Evolutionary conservation across 2,329 filamentous ascomycete species (phyloP).

Genomic region (Zymoseptoria tritici): DNA sequence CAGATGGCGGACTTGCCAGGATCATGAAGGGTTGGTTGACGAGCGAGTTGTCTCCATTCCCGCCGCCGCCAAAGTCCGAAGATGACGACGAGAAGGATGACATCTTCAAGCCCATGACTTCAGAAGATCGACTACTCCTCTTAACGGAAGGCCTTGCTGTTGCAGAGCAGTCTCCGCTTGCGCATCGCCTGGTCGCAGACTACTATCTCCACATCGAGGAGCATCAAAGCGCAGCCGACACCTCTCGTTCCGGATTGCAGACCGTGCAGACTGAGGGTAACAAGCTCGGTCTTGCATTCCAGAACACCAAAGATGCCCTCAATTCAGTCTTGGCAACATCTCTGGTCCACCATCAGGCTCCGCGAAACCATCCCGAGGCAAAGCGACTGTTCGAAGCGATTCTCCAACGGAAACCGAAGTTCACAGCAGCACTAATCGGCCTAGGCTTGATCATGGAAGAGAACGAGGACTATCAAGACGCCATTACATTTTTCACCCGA

Average conservation of each 20-base stretch:
- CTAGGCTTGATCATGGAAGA: constrained; percentile 89
- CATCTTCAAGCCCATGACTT: constrained; percentile 46
- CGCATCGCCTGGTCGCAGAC: constrained; percentile 73
- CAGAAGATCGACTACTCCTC: constrained; percentile 72
- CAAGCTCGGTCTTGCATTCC: constrained; percentile 62
- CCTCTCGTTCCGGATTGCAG: constrained; percentile 65
- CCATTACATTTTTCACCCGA: constrained; percentile 70
- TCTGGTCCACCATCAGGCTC: constrained; percentile 81
- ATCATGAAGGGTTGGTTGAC: constrained; percentile 75
- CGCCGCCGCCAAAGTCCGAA: constrained; percentile 49
- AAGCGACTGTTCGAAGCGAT: constrained; percentile 79
- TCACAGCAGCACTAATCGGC: constrained; percentile 76
- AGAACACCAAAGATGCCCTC: constrained; percentile 64
- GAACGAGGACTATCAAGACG: constrained; percentile 77
- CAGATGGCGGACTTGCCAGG: constrained; percentile 72
- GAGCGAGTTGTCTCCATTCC: constrained; percentile 78
- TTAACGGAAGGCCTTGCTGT: constrained; percentile 56
- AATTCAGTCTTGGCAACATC: constrained; percentile 77
- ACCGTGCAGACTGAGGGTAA: constrained; percentile 53
- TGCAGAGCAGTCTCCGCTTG: constrained; percentile 61
- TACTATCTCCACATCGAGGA: constrained; percentile 83
- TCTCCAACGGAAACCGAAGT: constrained; percentile 64
- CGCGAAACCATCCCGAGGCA: constrained; percentile 81
- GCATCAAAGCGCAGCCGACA: constrained; percentile 70
- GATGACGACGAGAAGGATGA: constrained; percentile 40